Base-by-base conservation (phyloP, 1,139 yeast species). In the Hemisphaericaspora subhashii region DNA sequence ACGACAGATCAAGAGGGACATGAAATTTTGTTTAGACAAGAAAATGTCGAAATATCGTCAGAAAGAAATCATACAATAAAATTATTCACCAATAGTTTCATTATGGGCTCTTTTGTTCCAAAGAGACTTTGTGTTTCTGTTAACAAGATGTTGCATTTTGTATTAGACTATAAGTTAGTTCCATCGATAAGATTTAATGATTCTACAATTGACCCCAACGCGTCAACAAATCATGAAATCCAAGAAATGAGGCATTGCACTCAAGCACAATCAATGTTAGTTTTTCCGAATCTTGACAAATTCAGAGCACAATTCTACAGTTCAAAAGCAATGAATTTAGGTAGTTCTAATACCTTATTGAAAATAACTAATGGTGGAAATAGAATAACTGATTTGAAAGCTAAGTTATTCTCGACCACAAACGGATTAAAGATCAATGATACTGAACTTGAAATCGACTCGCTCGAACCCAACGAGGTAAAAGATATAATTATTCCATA, bases 51-150 rank as follows among this genome's bases (percentile, higher is more conserved):
- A 6, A 18, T 59, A 6, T 21, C 40, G 2, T 24, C 42, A 7
- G 41, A 39, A 1, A 27, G 31, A 5, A 38, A 38, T 4, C 55
- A 55, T n/a, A 40, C 23, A 2, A 40, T 67, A 5, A 51, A 47
- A 16, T 48, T 66, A 15, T 42, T 36, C 25, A 48, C 68, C 1
- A 55, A 51, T 27, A 42, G 50, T 11, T 61, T 65, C 37, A 42
- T 42, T 3, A 33, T 49, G 14, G 73, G 72, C 0, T 45, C 47
- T 11, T 64, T 61, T 41, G 44, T 42, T 11, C 62, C 65, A 1
- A 37, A 47, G 2, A 49, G 51, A 27, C 41, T 66, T 13, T 37
- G 35, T 1, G 36, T 66, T 5, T 39, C 38, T 6, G 37, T 62
- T 4, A 57, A 56, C 40, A 47, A 58, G 3, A 58, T 56, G 20